These are phyloP conservation scores for Penicillium crustosum DNA, from an alignment of 2,329 filamentous ascomycete species.

Conservation along the genomic window DNA sequence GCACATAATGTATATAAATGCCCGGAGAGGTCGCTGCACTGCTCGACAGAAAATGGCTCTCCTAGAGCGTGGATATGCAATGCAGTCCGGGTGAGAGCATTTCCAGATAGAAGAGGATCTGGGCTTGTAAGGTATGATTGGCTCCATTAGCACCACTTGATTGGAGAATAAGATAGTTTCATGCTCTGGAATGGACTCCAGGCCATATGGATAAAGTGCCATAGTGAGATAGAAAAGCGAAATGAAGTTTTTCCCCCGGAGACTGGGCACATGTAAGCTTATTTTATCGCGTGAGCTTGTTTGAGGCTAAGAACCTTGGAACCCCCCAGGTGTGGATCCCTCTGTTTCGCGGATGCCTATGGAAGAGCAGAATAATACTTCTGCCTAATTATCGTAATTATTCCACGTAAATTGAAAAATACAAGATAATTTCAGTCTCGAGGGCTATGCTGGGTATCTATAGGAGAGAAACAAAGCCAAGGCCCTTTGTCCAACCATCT, in stretches of 20 bases:
- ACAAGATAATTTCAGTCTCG: too few relatives aligned
- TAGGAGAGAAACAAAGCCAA: background rate
- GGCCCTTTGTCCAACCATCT: background rate
- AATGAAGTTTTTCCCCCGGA: background rate
- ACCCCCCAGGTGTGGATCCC: background rate
- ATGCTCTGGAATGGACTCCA: background rate
- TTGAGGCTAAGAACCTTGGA: background rate
- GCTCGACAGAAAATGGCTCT: slow-evolving; percentile 3
- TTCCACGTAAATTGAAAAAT: too few relatives aligned
- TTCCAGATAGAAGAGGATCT: slow-evolving; percentile 1
- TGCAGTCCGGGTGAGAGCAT: slow-evolving; percentile 8
- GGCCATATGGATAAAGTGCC: background rate
- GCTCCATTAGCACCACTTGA: background rate
- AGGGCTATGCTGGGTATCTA: too few relatives aligned
- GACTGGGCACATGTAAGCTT: background rate
- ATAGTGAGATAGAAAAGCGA: background rate
- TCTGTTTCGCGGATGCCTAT: background rate
- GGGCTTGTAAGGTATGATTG: background rate
- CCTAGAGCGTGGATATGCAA: background rate
- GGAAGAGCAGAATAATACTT: background rate
- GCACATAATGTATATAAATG: slow-evolving; percentile 10
- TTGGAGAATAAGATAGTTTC: background rate
- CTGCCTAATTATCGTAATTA: background rate
- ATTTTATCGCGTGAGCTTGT: background rate
- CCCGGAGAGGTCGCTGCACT: slow-evolving; percentile 5